Conservation (phyloP, 1,284 basidiomycete genomes). For the Boletus chippewaensis region DNA sequence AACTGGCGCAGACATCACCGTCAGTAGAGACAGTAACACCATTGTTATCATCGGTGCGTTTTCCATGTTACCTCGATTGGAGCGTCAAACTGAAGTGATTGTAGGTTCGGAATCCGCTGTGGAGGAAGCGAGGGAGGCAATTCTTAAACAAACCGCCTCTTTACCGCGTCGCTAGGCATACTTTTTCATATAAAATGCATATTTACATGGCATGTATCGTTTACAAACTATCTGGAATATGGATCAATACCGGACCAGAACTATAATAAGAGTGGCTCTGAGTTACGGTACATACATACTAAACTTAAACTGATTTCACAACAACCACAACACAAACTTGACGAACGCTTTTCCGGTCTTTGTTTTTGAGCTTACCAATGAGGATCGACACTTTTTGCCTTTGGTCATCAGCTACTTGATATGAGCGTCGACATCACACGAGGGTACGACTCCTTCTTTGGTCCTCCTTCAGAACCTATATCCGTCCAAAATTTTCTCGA, state of each 20-base stretch:
- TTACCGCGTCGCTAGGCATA: slow-evolving; percentile 35
- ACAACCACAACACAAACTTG: not conserved
- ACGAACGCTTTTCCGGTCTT: not conserved
- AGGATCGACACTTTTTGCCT: not conserved
- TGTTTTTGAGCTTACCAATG: not conserved
- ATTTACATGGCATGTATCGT: slow-evolving; percentile 28
- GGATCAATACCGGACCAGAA: not conserved
- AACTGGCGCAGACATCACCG: slow-evolving; percentile 85
- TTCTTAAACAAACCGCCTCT: slow-evolving; percentile 58
- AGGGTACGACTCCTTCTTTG: slow-evolving; percentile 37
- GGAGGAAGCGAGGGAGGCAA: slow-evolving; percentile 72
- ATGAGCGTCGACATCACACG: slow-evolving; percentile 26
- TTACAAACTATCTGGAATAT: slow-evolving; percentile 27
- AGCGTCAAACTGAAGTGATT: slow-evolving; percentile 6
- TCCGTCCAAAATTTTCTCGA: slow-evolving; percentile 40
- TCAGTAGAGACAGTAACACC: slow-evolving; percentile 77
- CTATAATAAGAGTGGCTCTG: too few relatives aligned
- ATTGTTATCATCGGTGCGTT: slow-evolving; percentile 78
- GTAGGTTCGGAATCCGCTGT: slow-evolving; percentile 66
- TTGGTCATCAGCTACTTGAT: not conserved
- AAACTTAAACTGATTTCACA: not conserved
- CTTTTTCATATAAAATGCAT: slow-evolving; percentile 9
- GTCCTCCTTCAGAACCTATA: slow-evolving; percentile 49
- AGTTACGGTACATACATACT: too few relatives aligned
- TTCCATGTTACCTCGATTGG: not conserved